Conservation (phyloP, 2,329 filamentous ascomycete species). For the Pseudocercospora macadamiae region DNA sequence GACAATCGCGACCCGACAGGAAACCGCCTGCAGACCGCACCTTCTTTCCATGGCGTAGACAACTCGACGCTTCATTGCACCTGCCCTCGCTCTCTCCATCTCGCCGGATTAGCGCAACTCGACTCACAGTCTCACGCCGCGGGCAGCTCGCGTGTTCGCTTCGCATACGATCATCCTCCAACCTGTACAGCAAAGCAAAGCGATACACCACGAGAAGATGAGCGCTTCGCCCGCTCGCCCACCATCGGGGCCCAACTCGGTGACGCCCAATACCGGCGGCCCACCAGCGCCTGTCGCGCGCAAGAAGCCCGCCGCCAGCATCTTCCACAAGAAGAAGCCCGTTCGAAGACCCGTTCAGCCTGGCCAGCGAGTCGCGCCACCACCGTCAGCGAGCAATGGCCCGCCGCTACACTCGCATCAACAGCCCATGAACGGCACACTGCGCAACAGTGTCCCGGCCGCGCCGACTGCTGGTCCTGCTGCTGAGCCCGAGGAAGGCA, state of each 20-base stretch:
- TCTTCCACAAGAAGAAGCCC: constrained; percentile 41
- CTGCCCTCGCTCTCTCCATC: no score
- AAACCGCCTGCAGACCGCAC: no score
- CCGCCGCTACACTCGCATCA: constrained; percentile 10
- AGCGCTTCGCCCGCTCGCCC: constrained; percentile 40
- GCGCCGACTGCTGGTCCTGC: constrained; percentile 27
- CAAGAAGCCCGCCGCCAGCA: constrained; percentile 39
- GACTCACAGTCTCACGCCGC: no score
- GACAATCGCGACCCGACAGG: no score
- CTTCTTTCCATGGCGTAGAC: no score
- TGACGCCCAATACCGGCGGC: constrained; percentile 44
- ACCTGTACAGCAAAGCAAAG: no score
- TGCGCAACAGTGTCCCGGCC: constrained; percentile 6
- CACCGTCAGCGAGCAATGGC: constrained; percentile 15
- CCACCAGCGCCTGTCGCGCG: constrained; percentile 38
- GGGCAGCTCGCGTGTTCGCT: no score
- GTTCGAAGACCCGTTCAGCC: constrained; percentile 25
- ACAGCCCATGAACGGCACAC: constrained; percentile 16
- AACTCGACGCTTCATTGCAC: no score
- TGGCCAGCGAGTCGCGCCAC: constrained; percentile 14
- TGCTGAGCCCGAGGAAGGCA: constrained; percentile 18
- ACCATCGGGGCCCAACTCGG: constrained; percentile 36
- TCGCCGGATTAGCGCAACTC: no score
- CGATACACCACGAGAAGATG: constrained; percentile 31
- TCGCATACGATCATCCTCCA: no score